A percentile compares a stretch with the other conserved stretches of the same genome.
These are phyloP conservation scores for Pseudogymnoascus destructans DNA, from an alignment of 2,329 filamentous ascomycete genomes.

Conservation along the genomic window DNA sequence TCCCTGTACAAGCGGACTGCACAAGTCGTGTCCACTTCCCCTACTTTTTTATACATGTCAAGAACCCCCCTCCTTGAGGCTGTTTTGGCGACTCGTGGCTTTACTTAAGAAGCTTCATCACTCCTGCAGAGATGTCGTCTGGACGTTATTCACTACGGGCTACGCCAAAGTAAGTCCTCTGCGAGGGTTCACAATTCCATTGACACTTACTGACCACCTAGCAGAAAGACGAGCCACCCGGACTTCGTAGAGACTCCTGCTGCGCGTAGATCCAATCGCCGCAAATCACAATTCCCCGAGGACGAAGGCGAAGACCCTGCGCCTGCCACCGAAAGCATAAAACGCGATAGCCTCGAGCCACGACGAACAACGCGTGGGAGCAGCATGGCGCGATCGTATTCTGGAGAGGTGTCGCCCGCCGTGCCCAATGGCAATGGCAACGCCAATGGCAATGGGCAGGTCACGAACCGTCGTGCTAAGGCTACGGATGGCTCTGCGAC, in stretches of 20 bases:
- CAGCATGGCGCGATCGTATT: slow-evolving; percentile 8
- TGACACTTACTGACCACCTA: slow-evolving; percentile 12
- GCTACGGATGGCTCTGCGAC: slow-evolving; percentile 7
- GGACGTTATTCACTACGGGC: not conserved
- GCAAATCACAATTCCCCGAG: slow-evolving; percentile 26
- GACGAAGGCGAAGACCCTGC: slow-evolving; percentile 25
- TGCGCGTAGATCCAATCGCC: slow-evolving; percentile 30
- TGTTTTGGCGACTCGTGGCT: slow-evolving; percentile 3
- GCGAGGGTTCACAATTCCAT: slow-evolving; percentile 9
- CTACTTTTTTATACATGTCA: slow-evolving; percentile 7
- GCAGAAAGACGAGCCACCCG: slow-evolving; percentile 37
- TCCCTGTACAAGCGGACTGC: not conserved
- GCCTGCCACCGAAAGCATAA: slow-evolving; percentile 23
- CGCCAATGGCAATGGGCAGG: slow-evolving; percentile 11
- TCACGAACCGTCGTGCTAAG: slow-evolving; percentile 1
- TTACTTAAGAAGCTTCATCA: slow-evolving; percentile 9
- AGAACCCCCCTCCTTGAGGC: not conserved
- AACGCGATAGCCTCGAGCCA: slow-evolving; percentile 18
- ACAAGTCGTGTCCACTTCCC: slow-evolving; percentile 8
- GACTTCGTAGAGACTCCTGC: slow-evolving; percentile 40
- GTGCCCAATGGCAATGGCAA: slow-evolving; percentile 12
- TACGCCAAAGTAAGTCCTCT: not conserved
- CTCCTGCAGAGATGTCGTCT: slow-evolving; percentile 2
- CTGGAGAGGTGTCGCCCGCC: not conserved
- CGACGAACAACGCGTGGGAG: slow-evolving; percentile 14